Evolutionary conservation across 495 filamentous ascomycete species (phyloP).

Genomic region (Hypomontagnella monticulosa): DNA sequence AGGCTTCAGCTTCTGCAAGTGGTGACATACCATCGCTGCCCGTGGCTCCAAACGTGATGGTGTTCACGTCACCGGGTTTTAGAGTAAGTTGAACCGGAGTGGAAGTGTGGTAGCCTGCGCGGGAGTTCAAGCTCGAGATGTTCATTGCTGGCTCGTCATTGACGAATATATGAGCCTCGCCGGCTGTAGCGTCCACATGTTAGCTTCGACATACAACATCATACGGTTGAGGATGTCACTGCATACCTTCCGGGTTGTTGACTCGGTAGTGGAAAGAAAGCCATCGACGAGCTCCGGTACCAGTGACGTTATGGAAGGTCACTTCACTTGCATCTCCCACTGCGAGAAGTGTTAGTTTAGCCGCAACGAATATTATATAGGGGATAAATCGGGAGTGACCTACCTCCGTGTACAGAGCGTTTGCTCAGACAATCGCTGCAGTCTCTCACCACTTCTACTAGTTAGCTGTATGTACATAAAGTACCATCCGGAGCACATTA

Average conservation of each 20-base stretch:
- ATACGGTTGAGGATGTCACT: not conserved
- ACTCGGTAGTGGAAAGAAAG: conserved; percentile 54
- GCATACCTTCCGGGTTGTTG: conserved; percentile 45
- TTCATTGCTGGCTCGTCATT: conserved; percentile 52
- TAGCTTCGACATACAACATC: not conserved
- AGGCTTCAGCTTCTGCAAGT: not conserved
- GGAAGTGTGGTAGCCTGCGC: conserved; percentile 52
- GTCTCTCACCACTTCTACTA: conserved; percentile 32
- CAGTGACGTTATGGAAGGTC: conserved; percentile 55
- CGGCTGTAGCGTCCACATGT: conserved; percentile 32
- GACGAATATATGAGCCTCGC: conserved; percentile 52
- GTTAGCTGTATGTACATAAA: conserved; percentile 3
- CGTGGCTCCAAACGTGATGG: conserved; percentile 49
- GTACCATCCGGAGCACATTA: conserved; percentile 23
- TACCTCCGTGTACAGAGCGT: conserved; percentile 46
- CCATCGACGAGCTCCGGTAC: conserved; percentile 52
- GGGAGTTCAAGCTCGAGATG: conserved; percentile 52
- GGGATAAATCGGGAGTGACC: not conserved
- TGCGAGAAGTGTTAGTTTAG: conserved; percentile 16
- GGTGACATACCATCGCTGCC: conserved; percentile 43
- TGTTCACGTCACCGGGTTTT: conserved; percentile 49
- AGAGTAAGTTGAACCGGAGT: conserved; percentile 51
- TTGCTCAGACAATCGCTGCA: conserved; percentile 46
- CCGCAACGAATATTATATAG: not conserved
- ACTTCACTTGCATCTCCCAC: conserved; percentile 38